Evolutionary conservation across 768 basidiomycete genomes (phyloP), one percentile per base, ranked within the genome.

Genomic region (Suillus tomentosus): DNA sequence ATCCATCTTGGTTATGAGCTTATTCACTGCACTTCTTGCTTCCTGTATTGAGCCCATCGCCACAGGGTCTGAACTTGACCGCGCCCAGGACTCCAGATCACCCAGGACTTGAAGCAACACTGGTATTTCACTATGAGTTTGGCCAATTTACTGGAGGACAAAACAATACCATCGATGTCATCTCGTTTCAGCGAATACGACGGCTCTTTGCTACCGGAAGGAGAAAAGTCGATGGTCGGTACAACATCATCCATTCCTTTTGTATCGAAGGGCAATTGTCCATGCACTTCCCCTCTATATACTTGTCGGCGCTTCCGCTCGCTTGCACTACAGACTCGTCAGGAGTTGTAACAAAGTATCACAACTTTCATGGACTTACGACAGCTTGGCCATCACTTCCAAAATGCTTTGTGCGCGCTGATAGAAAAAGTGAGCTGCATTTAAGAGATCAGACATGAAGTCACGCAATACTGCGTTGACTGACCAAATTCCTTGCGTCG

Each of bases 401-500:
- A 94, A 80, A 48, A 98, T 89, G 42, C 85, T 87, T 65, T 90
- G 86, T 0, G 94, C 89, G 57, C 94, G 83, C 67, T 89, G 88
- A 64, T 88, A 86, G 74, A 98, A 93, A 73, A 95, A 91, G 36
- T 85, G 83, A 54, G 86, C 92, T 94, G 64, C 43, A 39, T 9
- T 43, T 11, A 42, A 58, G 58, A 22, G 62, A 51, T 31, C 65
- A 56, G 42, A 59, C 17, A 62, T 56, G 48, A 54, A 48, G 42
- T 19, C 47, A 36, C 34, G 60, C 27, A 48, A 55, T 62, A 31
- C 47, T 31, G 60, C 15, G 48, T 8, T 39, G 62, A 75, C 88
- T 74, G 65, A 90, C 94, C 82, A 74, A 96, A 97, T 72, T 96
- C 94, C 69, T 93, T 93, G 62, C 96, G 82, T 64, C 96, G 82